Conservation (phyloP, 805 yeast species). For the Wickerhamiella musiphila region DNA sequence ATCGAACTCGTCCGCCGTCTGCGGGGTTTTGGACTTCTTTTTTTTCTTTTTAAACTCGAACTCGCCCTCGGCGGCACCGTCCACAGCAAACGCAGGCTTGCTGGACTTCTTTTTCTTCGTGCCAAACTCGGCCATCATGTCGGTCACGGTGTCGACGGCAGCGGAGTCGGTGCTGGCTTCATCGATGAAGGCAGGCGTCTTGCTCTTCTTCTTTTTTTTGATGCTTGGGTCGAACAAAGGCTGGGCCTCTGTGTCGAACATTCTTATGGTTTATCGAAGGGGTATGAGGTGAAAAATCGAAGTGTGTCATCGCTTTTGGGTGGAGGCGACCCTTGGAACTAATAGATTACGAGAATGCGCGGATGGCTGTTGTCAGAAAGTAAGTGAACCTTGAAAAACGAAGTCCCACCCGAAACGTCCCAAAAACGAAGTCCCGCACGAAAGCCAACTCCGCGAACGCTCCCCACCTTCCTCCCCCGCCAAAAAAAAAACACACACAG, state of each 20-base stretch:
- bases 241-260: slow-evolving; percentile 8
- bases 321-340: background rate
- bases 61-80: slow-evolving; percentile 23
- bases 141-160: slow-evolving; percentile 30
- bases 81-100: slow-evolving; percentile 22
- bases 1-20: slow-evolving; percentile 63
- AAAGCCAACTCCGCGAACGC: too few relatives aligned
- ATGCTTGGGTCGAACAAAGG: slow-evolving; percentile 21
- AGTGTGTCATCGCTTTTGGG: background rate
- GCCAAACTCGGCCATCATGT: slow-evolving; percentile 59
- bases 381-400: too few relatives aligned
- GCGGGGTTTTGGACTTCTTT: slow-evolving; percentile 59
- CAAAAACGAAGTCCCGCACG: too few relatives aligned
- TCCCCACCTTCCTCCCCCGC: too few relatives aligned
- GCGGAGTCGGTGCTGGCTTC: slow-evolving; percentile 10
- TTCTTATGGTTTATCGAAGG: too few relatives aligned
- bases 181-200: slow-evolving; percentile 15
- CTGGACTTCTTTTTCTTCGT: slow-evolving; percentile 25
- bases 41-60: slow-evolving; percentile 40
- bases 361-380: too few relatives aligned
- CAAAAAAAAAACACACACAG: too few relatives aligned
- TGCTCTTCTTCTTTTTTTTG: slow-evolving; percentile 21
- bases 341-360: too few relatives aligned
- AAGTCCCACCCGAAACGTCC: too few relatives aligned
- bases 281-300: too few relatives aligned